Base-by-base conservation (phyloP, 352 stramenopile genomes). In the Phytophthora multivora region DNA sequence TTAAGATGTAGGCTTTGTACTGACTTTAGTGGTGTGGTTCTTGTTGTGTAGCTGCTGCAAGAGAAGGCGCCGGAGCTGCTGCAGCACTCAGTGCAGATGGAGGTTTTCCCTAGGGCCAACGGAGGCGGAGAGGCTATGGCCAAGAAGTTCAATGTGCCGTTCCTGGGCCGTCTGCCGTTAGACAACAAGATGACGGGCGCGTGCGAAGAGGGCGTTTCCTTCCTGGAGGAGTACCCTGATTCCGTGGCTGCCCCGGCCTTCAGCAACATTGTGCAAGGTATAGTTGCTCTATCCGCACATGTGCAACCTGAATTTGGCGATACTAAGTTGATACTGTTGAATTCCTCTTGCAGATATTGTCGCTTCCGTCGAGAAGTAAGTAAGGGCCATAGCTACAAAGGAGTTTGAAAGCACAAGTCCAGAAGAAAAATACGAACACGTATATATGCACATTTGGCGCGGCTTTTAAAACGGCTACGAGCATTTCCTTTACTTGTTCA, bases 141-240 rank as follows among this genome's bases (percentile, higher is more conserved):
- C 8, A 89, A 95, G 45, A 79, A 91, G 52, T 99, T 99, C 62
- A 81, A 90, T 30, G 95, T 99, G 25, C 97, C 97, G 11, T 99
- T 99, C 69, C 89, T 99, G 8, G 98, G 98, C 53, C 86, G 86
- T 30, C 59, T 99, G 43, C 98, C 98, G 1, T 77, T 99, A 19
- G 98, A 99, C 79, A 90, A 97, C 31, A 98, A 98, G 62, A 90
- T 99, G 64, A 97, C 98, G 12, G 80, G 92, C 51, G 83, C 95
- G 0, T 99, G 97, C 75, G 98, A 99, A 65, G 79, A 98, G 51
- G 97, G 97, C 19, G 83, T 96, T 56, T 92, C 86, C 15, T 98
- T 98, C 77, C 69, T 98, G 13, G 90, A 98, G 35, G 84, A 93
- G 54, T 93, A 93, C 52, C 86, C 89, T 9, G 50, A 79, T 30